Evolutionary conservation across 164 flowering plant species (phyloP).

Genomic region (Paratinospora sagittata): DNA sequence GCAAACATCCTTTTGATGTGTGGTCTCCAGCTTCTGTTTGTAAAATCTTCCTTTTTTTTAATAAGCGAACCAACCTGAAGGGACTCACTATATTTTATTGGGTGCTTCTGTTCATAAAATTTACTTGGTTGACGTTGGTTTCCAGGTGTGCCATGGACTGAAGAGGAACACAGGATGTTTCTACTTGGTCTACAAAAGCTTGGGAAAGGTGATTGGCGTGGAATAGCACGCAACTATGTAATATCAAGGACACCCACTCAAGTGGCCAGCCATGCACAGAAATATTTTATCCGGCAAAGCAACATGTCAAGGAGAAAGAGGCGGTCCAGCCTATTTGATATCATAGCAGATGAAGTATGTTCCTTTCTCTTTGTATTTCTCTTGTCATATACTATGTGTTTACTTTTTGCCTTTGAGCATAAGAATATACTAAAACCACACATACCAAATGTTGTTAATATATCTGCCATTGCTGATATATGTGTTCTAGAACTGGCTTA

Average conservation of each 20-base stretch:
- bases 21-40: not conserved
- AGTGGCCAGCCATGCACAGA: slow-evolving; percentile 94
- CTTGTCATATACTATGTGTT: not conserved
- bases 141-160: slow-evolving; percentile 87
- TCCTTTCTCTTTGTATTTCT: not conserved
- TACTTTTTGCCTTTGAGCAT: not conserved
- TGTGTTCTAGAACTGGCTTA: not conserved
- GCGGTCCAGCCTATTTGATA: slow-evolving; percentile 83
- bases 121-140: slow-evolving; percentile 4
- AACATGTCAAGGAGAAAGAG: slow-evolving; percentile 74
- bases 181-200: slow-evolving; percentile 81
- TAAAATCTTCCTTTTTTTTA: not conserved
- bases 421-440: not conserved
- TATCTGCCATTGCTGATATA: no score
- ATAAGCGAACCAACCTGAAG: not conserved
- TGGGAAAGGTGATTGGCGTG: slow-evolving; percentile 97
- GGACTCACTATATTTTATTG: not conserved
- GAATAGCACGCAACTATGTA: slow-evolving; percentile 82
- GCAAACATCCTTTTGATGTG: no score
- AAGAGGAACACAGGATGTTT: slow-evolving; percentile 91
- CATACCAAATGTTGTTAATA: no score
- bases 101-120: not conserved
- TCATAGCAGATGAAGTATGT: slow-evolving; percentile 73
- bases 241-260: slow-evolving; percentile 83
- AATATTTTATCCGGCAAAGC: slow-evolving; percentile 76